Percentiles rank a stretch among this genome's conserved stretches.
phyloP scores from a whole-genome alignment of 1,284 basidiomycete genomes.

The Ceratobasidium sp. region DNA sequence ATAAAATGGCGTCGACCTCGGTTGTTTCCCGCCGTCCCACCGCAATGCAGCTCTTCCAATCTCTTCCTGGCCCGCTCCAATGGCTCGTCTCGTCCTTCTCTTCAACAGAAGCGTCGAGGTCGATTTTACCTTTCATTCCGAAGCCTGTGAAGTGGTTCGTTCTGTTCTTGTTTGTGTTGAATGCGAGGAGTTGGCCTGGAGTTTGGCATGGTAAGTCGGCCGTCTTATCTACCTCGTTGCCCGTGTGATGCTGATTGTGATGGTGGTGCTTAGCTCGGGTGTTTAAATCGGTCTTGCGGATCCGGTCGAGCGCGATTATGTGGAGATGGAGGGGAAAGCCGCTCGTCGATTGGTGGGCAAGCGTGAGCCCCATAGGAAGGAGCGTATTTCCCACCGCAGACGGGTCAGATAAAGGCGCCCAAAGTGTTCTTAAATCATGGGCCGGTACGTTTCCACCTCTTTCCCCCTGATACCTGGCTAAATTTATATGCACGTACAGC shows the following conservation, averaged over 20 bases:
- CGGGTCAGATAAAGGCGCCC: slow-evolving; percentile 27
- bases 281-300: slow-evolving; percentile 22
- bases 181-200: slow-evolving; percentile 48
- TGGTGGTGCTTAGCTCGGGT: slow-evolving; percentile 8
- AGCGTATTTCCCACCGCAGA: slow-evolving; percentile 38
- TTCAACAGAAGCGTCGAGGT: slow-evolving; percentile 30
- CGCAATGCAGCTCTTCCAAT: slow-evolving; percentile 25
- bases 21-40: slow-evolving; percentile 10
- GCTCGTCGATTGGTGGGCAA: slow-evolving; percentile 5
- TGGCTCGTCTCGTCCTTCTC: slow-evolving; percentile 32
- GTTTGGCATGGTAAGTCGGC: slow-evolving; percentile 49
- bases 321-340: neutral
- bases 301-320: slow-evolving; percentile 5
- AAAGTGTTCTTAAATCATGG: slow-evolving; percentile 33
- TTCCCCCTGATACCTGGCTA: neutral
- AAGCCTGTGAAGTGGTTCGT: slow-evolving; percentile 47
- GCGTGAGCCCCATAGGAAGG: slow-evolving; percentile 21
- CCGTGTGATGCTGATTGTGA: slow-evolving; percentile 2
- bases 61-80: slow-evolving; percentile 22
- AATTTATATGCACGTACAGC: slow-evolving; percentile 57
- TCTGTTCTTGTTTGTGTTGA: slow-evolving; percentile 47
- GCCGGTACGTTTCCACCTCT: slow-evolving; percentile 6
- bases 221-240: neutral
- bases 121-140: slow-evolving; percentile 49
- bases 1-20: slow-evolving; percentile 20